Evolutionary conservation across 495 filamentous ascomycete species (phyloP).

Genomic region (Astrocystis sublimbata): DNA sequence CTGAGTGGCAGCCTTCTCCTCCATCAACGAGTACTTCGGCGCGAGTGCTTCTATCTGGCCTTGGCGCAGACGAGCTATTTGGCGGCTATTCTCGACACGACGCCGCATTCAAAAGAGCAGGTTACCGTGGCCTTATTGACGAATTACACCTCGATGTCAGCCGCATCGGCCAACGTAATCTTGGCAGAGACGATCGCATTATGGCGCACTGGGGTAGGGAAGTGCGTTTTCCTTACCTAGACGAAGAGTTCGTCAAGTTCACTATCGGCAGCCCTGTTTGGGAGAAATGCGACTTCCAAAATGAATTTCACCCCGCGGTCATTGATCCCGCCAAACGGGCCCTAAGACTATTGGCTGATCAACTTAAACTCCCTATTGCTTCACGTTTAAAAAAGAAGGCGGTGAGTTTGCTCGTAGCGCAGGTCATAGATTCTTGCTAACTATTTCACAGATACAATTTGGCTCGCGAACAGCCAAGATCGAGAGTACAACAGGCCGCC

Average conservation of each 20-base stretch:
- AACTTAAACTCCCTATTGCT: slow-evolving; percentile 67
- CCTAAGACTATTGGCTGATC: slow-evolving; percentile 74
- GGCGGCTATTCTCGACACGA: slow-evolving; percentile 88
- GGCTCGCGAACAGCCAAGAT: slow-evolving; percentile 85
- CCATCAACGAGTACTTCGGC: slow-evolving; percentile 67
- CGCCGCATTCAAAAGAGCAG: slow-evolving; percentile 65
- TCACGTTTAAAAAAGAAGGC: slow-evolving; percentile 90
- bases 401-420: slow-evolving; percentile 37
- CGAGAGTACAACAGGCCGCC: slow-evolving; percentile 60
- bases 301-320: slow-evolving; percentile 36
- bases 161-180: slow-evolving; percentile 86
- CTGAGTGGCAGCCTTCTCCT: slow-evolving; percentile 22
- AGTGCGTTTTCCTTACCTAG: slow-evolving; percentile 87
- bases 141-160: slow-evolving; percentile 86
- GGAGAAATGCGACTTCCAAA: slow-evolving; percentile 82
- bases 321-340: slow-evolving; percentile 81
- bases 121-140: slow-evolving; percentile 70
- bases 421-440: slow-evolving; percentile 17
- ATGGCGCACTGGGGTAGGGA: slow-evolving; percentile 90
- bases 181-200: slow-evolving; percentile 90
- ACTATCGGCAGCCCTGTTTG: slow-evolving; percentile 70
- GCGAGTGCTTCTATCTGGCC: slow-evolving; percentile 83
- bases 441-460: slow-evolving; percentile 67
- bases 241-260: slow-evolving; percentile 83
- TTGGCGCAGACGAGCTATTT: slow-evolving; percentile 96